These are phyloP conservation scores for Ambrosia trifida DNA, from an alignment of 129 eudicot species.

Conservation along the genomic window DNA sequence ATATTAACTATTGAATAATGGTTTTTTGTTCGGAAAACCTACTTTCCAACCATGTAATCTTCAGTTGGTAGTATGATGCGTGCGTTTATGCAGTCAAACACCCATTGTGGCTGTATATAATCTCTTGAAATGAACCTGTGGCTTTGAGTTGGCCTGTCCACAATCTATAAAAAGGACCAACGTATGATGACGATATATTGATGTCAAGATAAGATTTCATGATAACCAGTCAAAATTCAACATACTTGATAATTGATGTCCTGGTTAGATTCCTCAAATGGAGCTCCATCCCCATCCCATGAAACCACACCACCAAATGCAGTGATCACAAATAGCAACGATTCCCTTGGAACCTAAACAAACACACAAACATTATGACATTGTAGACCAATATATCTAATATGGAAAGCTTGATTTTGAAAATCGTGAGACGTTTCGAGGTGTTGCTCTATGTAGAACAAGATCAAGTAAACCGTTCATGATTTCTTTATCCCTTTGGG, in stretches of 20 bases:
- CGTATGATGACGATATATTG: not conserved
- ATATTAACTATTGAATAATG: not conserved
- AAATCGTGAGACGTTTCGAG: too few species aligned
- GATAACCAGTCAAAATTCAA: not conserved
- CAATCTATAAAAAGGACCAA: conserved; percentile 50
- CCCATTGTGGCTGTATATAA: conserved; percentile 86
- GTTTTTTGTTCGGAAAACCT: conserved; percentile 3
- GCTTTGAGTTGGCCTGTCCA: conserved; percentile 71
- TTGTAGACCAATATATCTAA: too few species aligned
- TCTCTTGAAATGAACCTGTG: conserved; percentile 23
- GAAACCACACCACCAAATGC: conserved; percentile 83
- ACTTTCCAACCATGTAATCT: conserved; percentile 76
- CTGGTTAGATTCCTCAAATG: conserved; percentile 62
- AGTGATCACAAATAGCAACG: conserved; percentile 74
- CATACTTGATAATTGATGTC: conserved; percentile 73
- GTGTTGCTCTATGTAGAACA: too few species aligned
- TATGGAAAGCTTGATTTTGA: too few species aligned
- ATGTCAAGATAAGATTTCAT: not conserved
- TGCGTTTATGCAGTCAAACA: conserved; percentile 76
- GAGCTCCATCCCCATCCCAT: conserved; percentile 91
- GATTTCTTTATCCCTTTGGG: too few species aligned
- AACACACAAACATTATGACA: not conserved
- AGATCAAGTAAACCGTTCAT: too few species aligned
- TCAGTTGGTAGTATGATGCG: conserved; percentile 69
- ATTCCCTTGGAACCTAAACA: conserved; percentile 75